Percentiles rank a stretch among this genome's conserved stretches.
Evolutionary conservation across 108 stramenopile genomes (phyloP).

Genomic region (Nitzschia inconspicua): DNA sequence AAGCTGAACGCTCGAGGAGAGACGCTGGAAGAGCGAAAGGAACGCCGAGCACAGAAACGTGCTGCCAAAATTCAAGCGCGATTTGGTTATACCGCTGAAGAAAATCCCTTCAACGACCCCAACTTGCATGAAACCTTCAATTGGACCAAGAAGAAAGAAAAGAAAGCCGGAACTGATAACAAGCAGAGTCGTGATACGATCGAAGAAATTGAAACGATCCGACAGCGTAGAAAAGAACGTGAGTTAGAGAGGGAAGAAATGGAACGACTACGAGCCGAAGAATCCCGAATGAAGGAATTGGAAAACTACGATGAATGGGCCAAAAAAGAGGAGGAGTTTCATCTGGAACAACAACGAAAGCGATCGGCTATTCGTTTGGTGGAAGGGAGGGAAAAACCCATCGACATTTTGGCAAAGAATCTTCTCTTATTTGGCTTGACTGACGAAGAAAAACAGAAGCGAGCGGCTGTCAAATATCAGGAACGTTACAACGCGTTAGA

Average conservation of each 20-base stretch:
- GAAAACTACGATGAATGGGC: conserved; percentile 98
- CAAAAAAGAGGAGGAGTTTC: conserved; percentile 97
- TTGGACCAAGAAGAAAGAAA: conserved; percentile 92
- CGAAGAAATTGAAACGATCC: conserved; percentile 94
- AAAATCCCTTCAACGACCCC: conserved; percentile 98
- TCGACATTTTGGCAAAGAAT: conserved; percentile 97
- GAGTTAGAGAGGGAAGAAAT: conserved; percentile 90
- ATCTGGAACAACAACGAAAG: conserved; percentile 88
- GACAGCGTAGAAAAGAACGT: conserved; percentile 86
- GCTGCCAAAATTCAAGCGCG: conserved; percentile 70
- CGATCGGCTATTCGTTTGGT: conserved; percentile 90
- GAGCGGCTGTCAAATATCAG: conserved; percentile 80
- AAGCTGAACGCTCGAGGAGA: conserved; percentile 72
- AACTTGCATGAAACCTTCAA: conserved; percentile 92
- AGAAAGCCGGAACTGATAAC: conserved; percentile 4
- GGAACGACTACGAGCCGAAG: conserved; percentile 92
- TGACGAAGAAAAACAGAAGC: conserved; percentile 66
- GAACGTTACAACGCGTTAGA: conserved; percentile 85
- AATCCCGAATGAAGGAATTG: conserved; percentile 88
- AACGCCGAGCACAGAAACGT: conserved; percentile 71
- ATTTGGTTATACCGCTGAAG: conserved; percentile 96
- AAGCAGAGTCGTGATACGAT: conserved; percentile 68
- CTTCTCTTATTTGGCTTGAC: conserved; percentile 87
- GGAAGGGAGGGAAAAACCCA: conserved; percentile 91
- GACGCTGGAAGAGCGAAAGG: conserved; percentile 81